Percentiles rank a stretch among this genome's conserved stretches.
phyloP scores from a whole-genome alignment of 139 green algal species.

The Parachlorella kessleri region DNA sequence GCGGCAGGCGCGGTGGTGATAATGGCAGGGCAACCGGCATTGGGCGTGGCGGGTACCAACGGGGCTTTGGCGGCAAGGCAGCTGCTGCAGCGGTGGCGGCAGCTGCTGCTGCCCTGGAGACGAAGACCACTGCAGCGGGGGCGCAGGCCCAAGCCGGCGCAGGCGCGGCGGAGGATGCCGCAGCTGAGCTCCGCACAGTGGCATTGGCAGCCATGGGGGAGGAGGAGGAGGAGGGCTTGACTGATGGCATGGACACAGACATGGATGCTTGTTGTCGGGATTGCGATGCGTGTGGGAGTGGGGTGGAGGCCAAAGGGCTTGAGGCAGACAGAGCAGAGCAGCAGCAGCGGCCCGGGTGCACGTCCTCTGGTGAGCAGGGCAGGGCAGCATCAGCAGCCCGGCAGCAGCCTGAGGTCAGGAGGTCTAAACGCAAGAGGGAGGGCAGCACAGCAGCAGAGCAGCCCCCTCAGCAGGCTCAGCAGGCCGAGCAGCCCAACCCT shows the following conservation, averaged over 20 bases:
- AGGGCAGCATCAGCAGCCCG: background rate
- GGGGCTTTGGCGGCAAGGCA: no score
- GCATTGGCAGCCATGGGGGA: background rate
- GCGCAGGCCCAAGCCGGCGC: background rate
- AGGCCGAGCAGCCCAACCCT: background rate
- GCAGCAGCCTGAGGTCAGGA: background rate
- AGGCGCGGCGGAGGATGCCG: background rate
- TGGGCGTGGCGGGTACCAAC: no score
- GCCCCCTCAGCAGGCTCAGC: background rate
- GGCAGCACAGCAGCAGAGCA: background rate
- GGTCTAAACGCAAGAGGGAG: background rate
- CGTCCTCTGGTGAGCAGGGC: constrained; percentile 4
- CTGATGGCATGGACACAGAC: background rate
- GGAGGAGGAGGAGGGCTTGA: background rate
- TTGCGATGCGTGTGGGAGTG: no score
- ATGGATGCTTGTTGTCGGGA: background rate
- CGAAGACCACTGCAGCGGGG: background rate
- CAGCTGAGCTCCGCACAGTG: no score
- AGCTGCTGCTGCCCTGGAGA: background rate
- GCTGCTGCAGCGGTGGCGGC: no score
- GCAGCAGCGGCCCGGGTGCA: constrained; percentile 2
- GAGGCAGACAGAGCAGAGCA: constrained; percentile 13
- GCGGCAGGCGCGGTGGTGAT: no score
- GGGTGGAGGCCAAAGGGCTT: no score
- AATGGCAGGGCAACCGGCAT: no score